Percentiles rank a stretch among this genome's conserved stretches.
These are phyloP conservation scores for Sclerotinia sclerotiorum DNA, from an alignment of 2,329 filamentous ascomycete genomes.

Conservation along the genomic window DNA sequence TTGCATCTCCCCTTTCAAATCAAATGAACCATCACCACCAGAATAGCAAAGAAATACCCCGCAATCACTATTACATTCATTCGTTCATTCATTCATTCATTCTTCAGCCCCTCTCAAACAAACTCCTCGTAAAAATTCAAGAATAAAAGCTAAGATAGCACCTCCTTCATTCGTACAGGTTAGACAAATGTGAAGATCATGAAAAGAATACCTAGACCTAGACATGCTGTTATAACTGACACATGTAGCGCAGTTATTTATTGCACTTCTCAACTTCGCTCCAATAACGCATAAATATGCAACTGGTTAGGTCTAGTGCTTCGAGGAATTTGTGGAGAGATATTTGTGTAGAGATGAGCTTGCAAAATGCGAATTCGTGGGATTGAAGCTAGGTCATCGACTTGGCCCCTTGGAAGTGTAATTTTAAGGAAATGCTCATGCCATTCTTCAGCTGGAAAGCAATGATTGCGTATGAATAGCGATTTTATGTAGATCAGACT, in stretches of 20 bases:
- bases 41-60: constrained; percentile 52
- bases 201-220: constrained; percentile 38
- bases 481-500: no score
- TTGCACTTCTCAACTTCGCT: no score
- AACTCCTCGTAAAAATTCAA: constrained; percentile 50
- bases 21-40: constrained; percentile 49
- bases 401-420: background rate
- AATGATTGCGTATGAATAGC: no score
- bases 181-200: constrained; percentile 40
- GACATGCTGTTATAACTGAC: constrained; percentile 27
- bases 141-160: constrained; percentile 52
- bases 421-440: background rate
- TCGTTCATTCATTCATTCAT: constrained; percentile 39
- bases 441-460: background rate
- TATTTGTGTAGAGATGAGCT: background rate
- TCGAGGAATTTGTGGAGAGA: background rate
- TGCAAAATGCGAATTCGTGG: background rate
- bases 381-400: background rate
- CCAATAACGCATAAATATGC: no score
- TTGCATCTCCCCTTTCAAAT: constrained; percentile 49
- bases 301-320: background rate
- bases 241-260: constrained; percentile 41
- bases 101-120: constrained; percentile 43
- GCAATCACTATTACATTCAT: constrained; percentile 52
- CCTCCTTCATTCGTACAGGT: constrained; percentile 48